Percentiles rank a stretch among this genome's conserved stretches.
Evolutionary conservation across 371 early-diverging fungal genomes (phyloP).

Genomic region (Mucor indicus): DNA sequence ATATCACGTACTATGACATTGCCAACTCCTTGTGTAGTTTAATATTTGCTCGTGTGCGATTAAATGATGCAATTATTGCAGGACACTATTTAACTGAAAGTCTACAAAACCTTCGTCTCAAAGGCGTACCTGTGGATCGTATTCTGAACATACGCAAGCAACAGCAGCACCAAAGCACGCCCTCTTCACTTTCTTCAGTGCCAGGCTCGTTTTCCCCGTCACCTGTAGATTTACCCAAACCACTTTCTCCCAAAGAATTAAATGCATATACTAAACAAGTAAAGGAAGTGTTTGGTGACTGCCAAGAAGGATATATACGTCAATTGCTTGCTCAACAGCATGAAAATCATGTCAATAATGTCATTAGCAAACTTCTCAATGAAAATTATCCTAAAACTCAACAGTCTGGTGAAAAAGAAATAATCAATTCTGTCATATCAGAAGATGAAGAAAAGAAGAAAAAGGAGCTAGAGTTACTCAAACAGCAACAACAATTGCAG

Average conservation of each 20-base stretch:
- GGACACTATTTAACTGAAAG: constrained; percentile 64
- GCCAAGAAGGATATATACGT: constrained; percentile 60
- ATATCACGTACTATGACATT: constrained; percentile 81
- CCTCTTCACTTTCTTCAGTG: not conserved
- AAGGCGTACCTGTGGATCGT: constrained; percentile 90
- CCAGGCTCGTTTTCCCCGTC: not conserved
- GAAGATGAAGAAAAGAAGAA: constrained; percentile 12
- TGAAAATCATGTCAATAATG: constrained; percentile 55
- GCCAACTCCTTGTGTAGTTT: constrained; percentile 62
- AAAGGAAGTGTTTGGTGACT: constrained; percentile 68
- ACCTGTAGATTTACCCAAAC: constrained; percentile 8
- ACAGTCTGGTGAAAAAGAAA: constrained; percentile 1
- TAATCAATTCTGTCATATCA: not conserved
- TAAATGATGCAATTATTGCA: constrained; percentile 68
- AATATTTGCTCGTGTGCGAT: constrained; percentile 56
- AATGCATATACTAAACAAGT: constrained; percentile 37
- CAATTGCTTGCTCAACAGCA: constrained; percentile 52
- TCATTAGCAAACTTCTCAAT: constrained; percentile 60
- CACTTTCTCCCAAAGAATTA: constrained; percentile 14
- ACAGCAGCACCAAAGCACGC: constrained; percentile 16
- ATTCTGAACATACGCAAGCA: constrained; percentile 66
- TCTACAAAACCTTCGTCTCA: constrained; percentile 57
- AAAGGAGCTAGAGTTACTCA: not conserved
- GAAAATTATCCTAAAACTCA: constrained; percentile 52
- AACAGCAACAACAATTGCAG: not conserved